Evolutionary conservation across 495 filamentous ascomycete genomes (phyloP).

Genomic region (Sporormia fimetaria): DNA sequence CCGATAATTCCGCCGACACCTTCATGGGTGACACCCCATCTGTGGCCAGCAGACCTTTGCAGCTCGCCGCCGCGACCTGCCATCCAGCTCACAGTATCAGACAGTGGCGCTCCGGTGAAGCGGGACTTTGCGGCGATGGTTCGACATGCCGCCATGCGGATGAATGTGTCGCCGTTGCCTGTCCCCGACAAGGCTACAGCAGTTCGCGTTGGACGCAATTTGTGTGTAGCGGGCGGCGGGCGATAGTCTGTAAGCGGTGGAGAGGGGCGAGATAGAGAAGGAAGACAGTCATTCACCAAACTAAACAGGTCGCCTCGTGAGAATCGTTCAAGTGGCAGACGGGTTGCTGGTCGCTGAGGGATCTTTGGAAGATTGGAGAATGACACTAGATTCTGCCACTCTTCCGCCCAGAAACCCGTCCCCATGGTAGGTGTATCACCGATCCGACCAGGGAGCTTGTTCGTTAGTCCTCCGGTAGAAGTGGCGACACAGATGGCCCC

Average conservation of each 20-base stretch:
- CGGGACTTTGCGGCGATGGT: constrained; percentile 62
- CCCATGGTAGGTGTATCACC: constrained; percentile 82
- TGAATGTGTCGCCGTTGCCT: constrained; percentile 83
- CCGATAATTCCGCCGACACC: constrained; percentile 83
- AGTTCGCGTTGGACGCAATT: constrained; percentile 15
- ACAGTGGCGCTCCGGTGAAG: constrained; percentile 41
- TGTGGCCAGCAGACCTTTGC: constrained; percentile 58
- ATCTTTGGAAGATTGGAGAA: too few species aligned
- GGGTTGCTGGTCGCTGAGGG: not conserved
- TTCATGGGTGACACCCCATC: constrained; percentile 69
- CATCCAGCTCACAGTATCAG: constrained; percentile 47
- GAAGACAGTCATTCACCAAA: constrained; percentile 16
- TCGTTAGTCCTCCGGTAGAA: constrained; percentile 79
- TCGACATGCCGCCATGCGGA: constrained; percentile 58
- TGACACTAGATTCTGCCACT: too few species aligned
- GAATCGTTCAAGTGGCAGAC: constrained; percentile 9
- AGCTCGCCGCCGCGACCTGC: constrained; percentile 64
- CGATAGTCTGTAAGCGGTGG: not conserved
- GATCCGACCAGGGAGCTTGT: constrained; percentile 74
- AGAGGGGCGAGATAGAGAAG: not conserved
- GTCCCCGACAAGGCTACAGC: constrained; percentile 68
- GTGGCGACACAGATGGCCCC: constrained; percentile 71
- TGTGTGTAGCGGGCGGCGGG: constrained; percentile 2
- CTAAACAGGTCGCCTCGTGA: constrained; percentile 14
- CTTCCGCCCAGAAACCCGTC: constrained; percentile 83